These are phyloP conservation scores for Penicillium verrucosum DNA, from an alignment of 2,329 filamentous ascomycete species.

Conservation along the genomic window DNA sequence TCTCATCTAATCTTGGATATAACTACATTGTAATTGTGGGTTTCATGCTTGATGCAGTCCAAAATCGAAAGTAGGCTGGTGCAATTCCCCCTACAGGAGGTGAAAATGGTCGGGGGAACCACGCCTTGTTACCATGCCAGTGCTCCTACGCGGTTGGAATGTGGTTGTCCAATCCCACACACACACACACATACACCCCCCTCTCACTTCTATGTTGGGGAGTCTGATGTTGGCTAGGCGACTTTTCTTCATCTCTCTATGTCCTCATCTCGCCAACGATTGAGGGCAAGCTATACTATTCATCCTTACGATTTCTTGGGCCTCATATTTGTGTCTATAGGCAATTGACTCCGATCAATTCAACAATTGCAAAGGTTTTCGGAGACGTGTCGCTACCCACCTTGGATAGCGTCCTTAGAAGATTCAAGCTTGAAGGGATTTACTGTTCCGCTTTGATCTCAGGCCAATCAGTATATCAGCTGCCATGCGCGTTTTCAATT, in stretches of 20 bases:
- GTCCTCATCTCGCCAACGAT: background rate
- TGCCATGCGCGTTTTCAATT: constrained; percentile 13
- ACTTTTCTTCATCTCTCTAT: background rate
- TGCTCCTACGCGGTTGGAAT: constrained; percentile 21
- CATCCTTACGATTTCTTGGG: background rate
- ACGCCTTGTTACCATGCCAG: constrained; percentile 28
- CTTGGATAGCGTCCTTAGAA: background rate
- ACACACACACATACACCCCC: constrained; percentile 1
- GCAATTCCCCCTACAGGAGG: constrained; percentile 4
- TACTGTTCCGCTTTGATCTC: background rate
- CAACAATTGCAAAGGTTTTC: background rate
- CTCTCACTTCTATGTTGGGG: background rate
- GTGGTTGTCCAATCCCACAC: constrained; percentile 11
- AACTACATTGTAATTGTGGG: background rate
- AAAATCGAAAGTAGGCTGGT: background rate
- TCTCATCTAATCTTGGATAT: background rate
- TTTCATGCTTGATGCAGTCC: constrained; percentile 12
- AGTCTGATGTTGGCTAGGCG: background rate
- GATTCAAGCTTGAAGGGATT: background rate
- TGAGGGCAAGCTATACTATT: background rate
- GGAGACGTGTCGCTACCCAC: background rate
- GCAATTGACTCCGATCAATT: too few relatives aligned
- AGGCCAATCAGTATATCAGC: background rate
- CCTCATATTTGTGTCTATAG: background rate
- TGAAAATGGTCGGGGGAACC: constrained; percentile 14